Conservation (phyloP, 2,329 filamentous ascomycete genomes). For the Fusarium sp. region DNA sequence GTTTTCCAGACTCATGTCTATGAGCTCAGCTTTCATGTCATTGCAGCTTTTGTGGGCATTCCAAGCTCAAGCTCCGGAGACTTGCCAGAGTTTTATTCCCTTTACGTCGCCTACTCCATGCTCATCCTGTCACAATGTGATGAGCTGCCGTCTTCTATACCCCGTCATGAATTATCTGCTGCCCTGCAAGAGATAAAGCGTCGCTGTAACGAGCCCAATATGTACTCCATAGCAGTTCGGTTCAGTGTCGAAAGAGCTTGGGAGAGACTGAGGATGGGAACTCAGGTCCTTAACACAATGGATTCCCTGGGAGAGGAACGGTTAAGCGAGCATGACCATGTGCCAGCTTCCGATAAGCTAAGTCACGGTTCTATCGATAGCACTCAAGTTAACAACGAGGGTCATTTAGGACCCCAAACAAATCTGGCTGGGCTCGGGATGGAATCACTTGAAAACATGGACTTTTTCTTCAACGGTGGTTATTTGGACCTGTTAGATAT, state of each 20-base stretch:
- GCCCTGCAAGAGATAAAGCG: slow-evolving; percentile 16
- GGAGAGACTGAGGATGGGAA: slow-evolving; percentile 15
- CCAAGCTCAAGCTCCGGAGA: slow-evolving; percentile 21
- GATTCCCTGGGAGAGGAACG: background rate
- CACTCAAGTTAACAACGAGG: background rate
- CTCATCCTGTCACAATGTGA: slow-evolving; percentile 29
- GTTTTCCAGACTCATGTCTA: slow-evolving; percentile 15
- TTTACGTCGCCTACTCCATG: slow-evolving; percentile 25
- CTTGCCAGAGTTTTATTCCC: slow-evolving; percentile 24
- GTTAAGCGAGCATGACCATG: slow-evolving; percentile 2
- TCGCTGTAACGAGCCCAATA: slow-evolving; percentile 17
- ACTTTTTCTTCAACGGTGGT: slow-evolving; percentile 30
- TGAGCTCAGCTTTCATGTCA: slow-evolving; percentile 23
- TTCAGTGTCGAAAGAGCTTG: slow-evolving; percentile 29
- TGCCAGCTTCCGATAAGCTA: background rate
- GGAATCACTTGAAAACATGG: slow-evolving; percentile 18
- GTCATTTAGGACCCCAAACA: background rate
- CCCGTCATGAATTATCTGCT: slow-evolving; percentile 2
- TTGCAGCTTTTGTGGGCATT: slow-evolving; percentile 18
- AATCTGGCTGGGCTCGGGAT: background rate
- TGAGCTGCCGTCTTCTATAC: slow-evolving; percentile 8
- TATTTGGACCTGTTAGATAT: slow-evolving; percentile 25
- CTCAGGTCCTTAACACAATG: background rate
- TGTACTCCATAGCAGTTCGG: slow-evolving; percentile 17
- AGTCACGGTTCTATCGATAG: background rate